Evolutionary conservation across 306 rosid species (phyloP).

Genomic region (Fagus crenata): DNA sequence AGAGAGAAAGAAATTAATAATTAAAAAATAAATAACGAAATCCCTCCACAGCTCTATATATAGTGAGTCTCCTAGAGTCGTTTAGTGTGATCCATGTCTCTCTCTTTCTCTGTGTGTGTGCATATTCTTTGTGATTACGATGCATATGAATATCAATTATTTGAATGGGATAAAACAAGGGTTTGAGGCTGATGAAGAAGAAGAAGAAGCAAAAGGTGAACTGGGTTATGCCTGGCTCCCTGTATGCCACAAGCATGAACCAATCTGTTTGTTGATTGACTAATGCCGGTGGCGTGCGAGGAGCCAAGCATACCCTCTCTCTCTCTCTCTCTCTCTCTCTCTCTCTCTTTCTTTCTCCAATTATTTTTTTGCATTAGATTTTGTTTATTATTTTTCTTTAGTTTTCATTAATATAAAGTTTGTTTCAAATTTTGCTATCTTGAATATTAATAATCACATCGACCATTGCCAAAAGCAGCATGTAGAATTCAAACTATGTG

Average conservation of each 20-base stretch:
- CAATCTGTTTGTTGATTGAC: slow-evolving; percentile 25
- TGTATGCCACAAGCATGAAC: slow-evolving; percentile 45
- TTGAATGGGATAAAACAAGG: background rate
- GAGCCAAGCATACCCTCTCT: slow-evolving; percentile 40
- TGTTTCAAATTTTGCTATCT: background rate
- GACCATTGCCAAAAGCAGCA: background rate
- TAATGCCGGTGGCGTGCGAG: slow-evolving; percentile 39
- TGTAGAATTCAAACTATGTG: background rate
- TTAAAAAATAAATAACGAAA: too few relatives aligned
- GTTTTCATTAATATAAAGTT: background rate
- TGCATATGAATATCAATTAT: background rate
- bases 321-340: background rate
- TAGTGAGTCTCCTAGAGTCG: background rate
- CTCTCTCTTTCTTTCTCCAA: background rate
- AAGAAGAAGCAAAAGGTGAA: background rate
- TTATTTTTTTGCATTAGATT: background rate
- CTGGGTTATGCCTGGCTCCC: slow-evolving; percentile 45
- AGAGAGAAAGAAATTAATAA: too few relatives aligned
- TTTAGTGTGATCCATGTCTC: background rate
- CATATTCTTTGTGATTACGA: background rate
- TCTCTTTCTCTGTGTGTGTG: background rate
- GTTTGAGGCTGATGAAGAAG: background rate
- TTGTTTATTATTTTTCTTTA: background rate
- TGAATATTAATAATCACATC: background rate
- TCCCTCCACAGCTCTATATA: too few relatives aligned